Percentiles rank a stretch among this genome's conserved stretches.
Evolutionary conservation across 306 rosid species (phyloP).

Genomic region (Cicer yamashitae): DNA sequence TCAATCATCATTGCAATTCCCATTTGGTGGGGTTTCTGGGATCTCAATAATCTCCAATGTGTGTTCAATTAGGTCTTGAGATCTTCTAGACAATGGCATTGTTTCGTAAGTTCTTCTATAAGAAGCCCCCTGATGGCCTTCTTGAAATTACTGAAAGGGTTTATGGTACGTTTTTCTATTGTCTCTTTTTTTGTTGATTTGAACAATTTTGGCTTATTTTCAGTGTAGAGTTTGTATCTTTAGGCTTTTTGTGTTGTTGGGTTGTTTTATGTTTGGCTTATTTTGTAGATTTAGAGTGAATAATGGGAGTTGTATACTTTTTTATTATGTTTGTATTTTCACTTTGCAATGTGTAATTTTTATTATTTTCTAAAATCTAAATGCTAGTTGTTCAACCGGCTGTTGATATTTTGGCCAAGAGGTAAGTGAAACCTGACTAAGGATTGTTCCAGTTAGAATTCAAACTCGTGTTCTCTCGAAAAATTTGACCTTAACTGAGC

Average conservation of each 20-base stretch:
- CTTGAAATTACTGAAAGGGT: conserved; percentile 93
- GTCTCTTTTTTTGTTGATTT: conserved; percentile 40
- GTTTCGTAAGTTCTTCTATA: conserved; percentile 87
- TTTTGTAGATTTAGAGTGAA: conserved; percentile 27
- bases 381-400: conserved; percentile 24
- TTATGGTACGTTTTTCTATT: conserved; percentile 70
- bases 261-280: conserved; percentile 36
- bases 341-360: conserved; percentile 22
- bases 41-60: conserved; percentile 54
- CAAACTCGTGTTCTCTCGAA: no score
- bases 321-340: conserved; percentile 3
- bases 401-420: not conserved
- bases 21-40: conserved; percentile 49
- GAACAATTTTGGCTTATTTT: conserved; percentile 39
- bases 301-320: conserved; percentile 5
- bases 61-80: conserved; percentile 54
- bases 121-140: conserved; percentile 98
- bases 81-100: conserved; percentile 82
- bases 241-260: conserved; percentile 22
- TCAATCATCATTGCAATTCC: conserved; percentile 48
- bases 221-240: conserved; percentile 35
- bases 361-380: conserved; percentile 13
- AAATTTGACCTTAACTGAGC: no score
- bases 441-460: no score
- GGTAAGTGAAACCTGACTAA: no score